Conservation (phyloP, 257 asterid genomes). For the Solanum boliviense region DNA sequence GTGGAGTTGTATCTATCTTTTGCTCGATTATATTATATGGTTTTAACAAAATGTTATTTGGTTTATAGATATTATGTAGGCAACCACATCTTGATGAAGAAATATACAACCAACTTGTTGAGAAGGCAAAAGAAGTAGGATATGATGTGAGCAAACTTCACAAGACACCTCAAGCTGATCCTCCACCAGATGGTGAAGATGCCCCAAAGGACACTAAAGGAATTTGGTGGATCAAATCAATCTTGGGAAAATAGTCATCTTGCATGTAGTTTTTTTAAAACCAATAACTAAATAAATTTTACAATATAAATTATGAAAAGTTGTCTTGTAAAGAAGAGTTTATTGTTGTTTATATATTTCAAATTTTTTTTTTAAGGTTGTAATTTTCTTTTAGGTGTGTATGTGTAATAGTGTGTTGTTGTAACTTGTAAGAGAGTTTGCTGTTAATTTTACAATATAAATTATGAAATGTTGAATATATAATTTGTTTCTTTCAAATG, state of each 20-base stretch:
- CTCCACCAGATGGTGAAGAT: conserved; percentile 38
- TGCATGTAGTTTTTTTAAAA: not conserved
- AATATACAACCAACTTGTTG: conserved; percentile 33
- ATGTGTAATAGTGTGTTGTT: not conserved
- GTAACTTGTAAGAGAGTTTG: not conserved
- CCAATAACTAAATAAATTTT: not conserved
- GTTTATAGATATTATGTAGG: conserved; percentile 52
- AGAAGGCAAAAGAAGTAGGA: conserved; percentile 50
- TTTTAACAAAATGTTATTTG: not conserved
- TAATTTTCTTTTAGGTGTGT: not conserved
- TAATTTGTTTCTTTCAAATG: not conserved
- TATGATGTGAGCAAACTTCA: conserved; percentile 72
- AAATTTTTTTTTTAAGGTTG: not conserved
- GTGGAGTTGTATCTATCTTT: no score
- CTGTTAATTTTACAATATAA: not conserved
- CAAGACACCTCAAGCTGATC: conserved; percentile 55
- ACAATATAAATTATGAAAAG: not conserved
- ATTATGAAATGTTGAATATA: not conserved
- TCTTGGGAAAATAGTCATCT: conserved; percentile 35
- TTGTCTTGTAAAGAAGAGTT: not conserved
- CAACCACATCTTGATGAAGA: conserved; percentile 40
- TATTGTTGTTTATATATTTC: not conserved
- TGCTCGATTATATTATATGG: accelerated
- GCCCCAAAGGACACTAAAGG: conserved; percentile 40
- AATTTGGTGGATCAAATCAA: conserved; percentile 84